Evolutionary conservation across 176 grass and related monocot species (phyloP), one percentile per base, ranked within the genome.

Genomic region (Triticum turgidum): DNA sequence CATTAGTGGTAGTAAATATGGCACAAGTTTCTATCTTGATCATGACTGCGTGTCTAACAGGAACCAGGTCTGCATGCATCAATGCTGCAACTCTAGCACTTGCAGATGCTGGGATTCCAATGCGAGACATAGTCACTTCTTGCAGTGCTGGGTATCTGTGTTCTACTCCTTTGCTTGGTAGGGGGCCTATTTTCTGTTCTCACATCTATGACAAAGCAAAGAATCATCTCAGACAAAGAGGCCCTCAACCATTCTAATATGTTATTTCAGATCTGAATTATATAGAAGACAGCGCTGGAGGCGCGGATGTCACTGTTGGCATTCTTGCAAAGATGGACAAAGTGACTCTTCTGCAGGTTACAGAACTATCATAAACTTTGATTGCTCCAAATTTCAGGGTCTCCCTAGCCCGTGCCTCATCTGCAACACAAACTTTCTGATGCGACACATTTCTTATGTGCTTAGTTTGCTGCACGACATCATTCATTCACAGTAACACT

Each of bases 31-130:
- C 12, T 44, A 79, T 84, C 73, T 82, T 61, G 64, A 75, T 14
- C 71, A 67, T 85, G 78, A 78, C 24, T 69, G 5, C 10, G 49
- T 44, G 7, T 88, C 27, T 84, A 80, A 89, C 61, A 99, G 92
- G 92, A 89, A 96, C 97, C 51, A 91, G 94, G 88, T 94, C 97
- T 78, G 97, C 97, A 68, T 99, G 92, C 87, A 99, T 99, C 81
- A 96, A 99, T 94, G 97, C 94, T 86, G 97, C 97, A 81, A 98
- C 97, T 44, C 62, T 98, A 82, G 97, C 97, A 78, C 92, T 98
- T 82, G 93, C 94, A 80, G 90, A 96, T 90, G 97, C 94, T 59
- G 93, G 97, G 29, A 94, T 98, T 82, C 97, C 97, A 77, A 98
- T 98, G 93, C 87, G 85, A 76, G 97, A 99, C 79, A 94, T 98